Evolutionary conservation across 1,284 basidiomycete genomes (phyloP).

Genomic region (Volvariella volvacea): DNA sequence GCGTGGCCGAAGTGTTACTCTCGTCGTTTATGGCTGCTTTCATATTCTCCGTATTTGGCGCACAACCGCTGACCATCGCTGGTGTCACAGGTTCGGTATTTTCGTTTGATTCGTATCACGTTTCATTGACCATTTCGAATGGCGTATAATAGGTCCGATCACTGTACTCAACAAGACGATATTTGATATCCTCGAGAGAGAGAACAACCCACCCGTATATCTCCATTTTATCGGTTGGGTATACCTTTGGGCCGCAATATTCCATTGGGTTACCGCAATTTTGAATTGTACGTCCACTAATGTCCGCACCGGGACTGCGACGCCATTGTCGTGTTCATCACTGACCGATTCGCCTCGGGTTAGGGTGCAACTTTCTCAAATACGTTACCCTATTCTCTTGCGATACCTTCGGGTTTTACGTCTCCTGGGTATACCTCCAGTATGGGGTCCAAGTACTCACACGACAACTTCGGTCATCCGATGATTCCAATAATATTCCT

Average conservation of each 20-base stretch:
- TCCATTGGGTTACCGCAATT: slow-evolving; percentile 85
- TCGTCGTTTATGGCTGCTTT: slow-evolving; percentile 87
- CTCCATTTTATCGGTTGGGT: slow-evolving; percentile 90
- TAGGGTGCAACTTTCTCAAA: slow-evolving; percentile 78
- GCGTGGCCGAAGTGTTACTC: slow-evolving; percentile 80
- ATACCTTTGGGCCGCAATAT: slow-evolving; percentile 88
- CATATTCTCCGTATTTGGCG: slow-evolving; percentile 86
- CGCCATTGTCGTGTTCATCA: slow-evolving; percentile 9
- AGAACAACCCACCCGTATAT: slow-evolving; percentile 61
- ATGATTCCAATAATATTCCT: slow-evolving; percentile 32
- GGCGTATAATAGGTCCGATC: slow-evolving; percentile 59
- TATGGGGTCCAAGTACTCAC: slow-evolving; percentile 83
- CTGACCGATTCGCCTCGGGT: slow-evolving; percentile 6
- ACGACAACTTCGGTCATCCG: slow-evolving; percentile 50
- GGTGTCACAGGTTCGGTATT: slow-evolving; percentile 75
- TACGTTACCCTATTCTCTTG: slow-evolving; percentile 91
- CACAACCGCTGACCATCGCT: slow-evolving; percentile 89
- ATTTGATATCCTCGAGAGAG: slow-evolving; percentile 65
- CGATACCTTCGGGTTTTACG: slow-evolving; percentile 93
- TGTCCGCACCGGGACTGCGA: background rate
- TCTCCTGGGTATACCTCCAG: slow-evolving; percentile 84
- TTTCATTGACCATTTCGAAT: slow-evolving; percentile 1
- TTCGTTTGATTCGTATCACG: background rate
- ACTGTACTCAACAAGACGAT: slow-evolving; percentile 92
- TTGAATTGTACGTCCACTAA: slow-evolving; percentile 60